Base-by-base conservation (phyloP, 257 asterid species). In the Forsythia viridissima region DNA sequence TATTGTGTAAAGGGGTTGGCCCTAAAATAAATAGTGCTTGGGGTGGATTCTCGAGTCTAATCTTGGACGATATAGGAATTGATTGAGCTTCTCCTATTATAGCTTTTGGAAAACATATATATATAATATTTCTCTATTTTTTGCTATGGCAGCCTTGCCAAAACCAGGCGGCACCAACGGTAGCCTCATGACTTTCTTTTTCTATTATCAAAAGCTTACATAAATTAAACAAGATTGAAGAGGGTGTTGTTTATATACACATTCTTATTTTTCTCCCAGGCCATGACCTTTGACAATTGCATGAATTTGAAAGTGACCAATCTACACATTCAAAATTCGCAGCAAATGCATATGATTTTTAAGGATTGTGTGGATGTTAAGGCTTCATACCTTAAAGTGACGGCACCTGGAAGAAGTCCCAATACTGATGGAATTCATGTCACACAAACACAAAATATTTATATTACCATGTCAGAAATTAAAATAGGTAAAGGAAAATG, bases 351-450 rank as follows among this genome's bases (percentile, higher is more conserved):
- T 20, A 65, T 89, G 69, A 85, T 77, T 39, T 87, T 89, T 61
- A 84, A 89, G 15, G 93, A 84, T 5, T 86, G 90, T 74, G 72
- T 73, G 3, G 43, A 15, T 36, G 91, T 89, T 4, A 80, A 70
- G 52, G 90, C 86, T 77, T 89, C 90, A 3, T 74, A 73, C 21
- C 86, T 89, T 3, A 51, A 36, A 11, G 85, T 90, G 9, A 72
- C 77, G 46, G 88, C 93, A 40, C 93, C 93, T 7, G 90, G 79
- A 74, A 34, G 71, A 0, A 90, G 93, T 78, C 93, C 93, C 69
- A 90, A 90, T 74, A 90, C 93, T 15, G 93, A 90, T 77, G 93
- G 93, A 16, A 86, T 90, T 74, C 93, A 90, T 76, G 63, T 90
- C 12, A 88, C 93, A 57, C 81, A 86, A 48, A 86, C 93, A 40